Evolutionary conservation across 2,329 filamentous ascomycete genomes (phyloP).

Genomic region (Exophiala oligosperma): DNA sequence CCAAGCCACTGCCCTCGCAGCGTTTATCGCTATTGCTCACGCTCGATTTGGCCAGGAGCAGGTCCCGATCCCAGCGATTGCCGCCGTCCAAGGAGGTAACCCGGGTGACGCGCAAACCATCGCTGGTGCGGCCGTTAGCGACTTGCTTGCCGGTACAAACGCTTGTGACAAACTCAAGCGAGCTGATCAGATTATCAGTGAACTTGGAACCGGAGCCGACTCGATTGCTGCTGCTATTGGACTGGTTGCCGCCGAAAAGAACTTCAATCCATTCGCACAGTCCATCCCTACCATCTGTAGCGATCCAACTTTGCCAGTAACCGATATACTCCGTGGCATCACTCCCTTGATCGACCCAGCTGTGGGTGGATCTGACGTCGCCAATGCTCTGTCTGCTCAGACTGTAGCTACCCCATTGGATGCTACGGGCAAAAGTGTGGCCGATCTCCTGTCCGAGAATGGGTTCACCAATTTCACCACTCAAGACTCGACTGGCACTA

Average conservation of each 20-base stretch:
- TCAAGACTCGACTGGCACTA: slow-evolving; percentile 27
- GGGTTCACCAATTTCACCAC: slow-evolving; percentile 61
- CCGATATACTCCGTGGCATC: slow-evolving; percentile 62
- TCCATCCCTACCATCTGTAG: slow-evolving; percentile 63
- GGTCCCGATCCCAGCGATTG: slow-evolving; percentile 24
- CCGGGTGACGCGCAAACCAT: slow-evolving; percentile 65
- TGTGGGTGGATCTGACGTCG: slow-evolving; percentile 56
- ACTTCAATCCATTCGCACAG: slow-evolving; percentile 68
- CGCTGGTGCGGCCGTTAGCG: slow-evolving; percentile 60
- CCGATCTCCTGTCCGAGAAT: slow-evolving; percentile 61
- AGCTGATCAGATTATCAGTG: slow-evolving; percentile 63
- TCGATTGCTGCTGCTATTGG: slow-evolving; percentile 63
- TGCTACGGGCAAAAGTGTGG: slow-evolving; percentile 64
- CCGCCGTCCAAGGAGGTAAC: slow-evolving; percentile 36
- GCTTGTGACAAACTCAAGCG: slow-evolving; percentile 66
- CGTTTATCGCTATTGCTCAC: slow-evolving; percentile 20
- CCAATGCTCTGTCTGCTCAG: slow-evolving; percentile 60
- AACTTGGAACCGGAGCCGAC: slow-evolving; percentile 60
- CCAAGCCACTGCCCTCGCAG: slow-evolving; percentile 8
- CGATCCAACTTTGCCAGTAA: slow-evolving; percentile 63
- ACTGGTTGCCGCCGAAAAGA: slow-evolving; percentile 68
- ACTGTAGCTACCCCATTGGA: slow-evolving; percentile 57
- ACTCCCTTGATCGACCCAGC: slow-evolving; percentile 67
- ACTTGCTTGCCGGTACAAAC: slow-evolving; percentile 64
- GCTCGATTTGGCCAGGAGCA: slow-evolving; percentile 27